Evolutionary conservation across 805 yeast species (phyloP).

Genomic region (Saccharomycopsis guyanensis): DNA sequence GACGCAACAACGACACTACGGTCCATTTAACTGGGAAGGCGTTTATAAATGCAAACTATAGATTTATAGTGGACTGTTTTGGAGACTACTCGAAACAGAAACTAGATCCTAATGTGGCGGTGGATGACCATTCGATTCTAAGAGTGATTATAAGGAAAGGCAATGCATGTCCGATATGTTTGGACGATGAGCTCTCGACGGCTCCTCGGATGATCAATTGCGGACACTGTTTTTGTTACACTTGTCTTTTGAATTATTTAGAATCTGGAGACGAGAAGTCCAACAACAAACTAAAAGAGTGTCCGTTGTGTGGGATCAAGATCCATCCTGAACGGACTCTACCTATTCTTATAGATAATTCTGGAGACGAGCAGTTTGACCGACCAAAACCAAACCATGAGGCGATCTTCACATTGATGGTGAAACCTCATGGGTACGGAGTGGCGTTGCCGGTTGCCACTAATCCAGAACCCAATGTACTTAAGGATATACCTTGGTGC

Average conservation of each 20-base stretch:
- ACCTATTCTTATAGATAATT: conserved; percentile 48
- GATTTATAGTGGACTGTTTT: conserved; percentile 68
- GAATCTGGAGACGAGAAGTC: conserved; percentile 27
- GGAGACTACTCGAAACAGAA: conserved; percentile 49
- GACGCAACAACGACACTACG: conserved; percentile 26
- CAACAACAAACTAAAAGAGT: conserved; percentile 46
- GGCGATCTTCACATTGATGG: conserved; percentile 59
- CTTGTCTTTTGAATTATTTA: conserved; percentile 69
- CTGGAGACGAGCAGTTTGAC: conserved; percentile 45
- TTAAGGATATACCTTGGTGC: conserved; percentile 52
- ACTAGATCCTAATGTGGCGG: conserved; percentile 67
- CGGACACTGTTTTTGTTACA: conserved; percentile 85
- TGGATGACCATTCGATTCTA: conserved; percentile 52
- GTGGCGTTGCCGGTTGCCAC: conserved; percentile 44
- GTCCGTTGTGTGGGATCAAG: conserved; percentile 71
- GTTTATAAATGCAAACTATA: conserved; percentile 76
- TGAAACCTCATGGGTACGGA: conserved; percentile 36
- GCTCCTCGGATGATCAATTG: conserved; percentile 95
- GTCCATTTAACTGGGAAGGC: conserved; percentile 54
- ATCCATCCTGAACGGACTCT: conserved; percentile 49
- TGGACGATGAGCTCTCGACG: conserved; percentile 62
- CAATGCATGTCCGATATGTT: conserved; percentile 86
- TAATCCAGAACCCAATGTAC: conserved; percentile 29
- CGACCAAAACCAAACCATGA: conserved; percentile 51
- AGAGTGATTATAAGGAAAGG: conserved; percentile 71